Evolutionary conservation across 176 grass and related monocot species (phyloP).

Genomic region (Aegilops bicornis): DNA sequence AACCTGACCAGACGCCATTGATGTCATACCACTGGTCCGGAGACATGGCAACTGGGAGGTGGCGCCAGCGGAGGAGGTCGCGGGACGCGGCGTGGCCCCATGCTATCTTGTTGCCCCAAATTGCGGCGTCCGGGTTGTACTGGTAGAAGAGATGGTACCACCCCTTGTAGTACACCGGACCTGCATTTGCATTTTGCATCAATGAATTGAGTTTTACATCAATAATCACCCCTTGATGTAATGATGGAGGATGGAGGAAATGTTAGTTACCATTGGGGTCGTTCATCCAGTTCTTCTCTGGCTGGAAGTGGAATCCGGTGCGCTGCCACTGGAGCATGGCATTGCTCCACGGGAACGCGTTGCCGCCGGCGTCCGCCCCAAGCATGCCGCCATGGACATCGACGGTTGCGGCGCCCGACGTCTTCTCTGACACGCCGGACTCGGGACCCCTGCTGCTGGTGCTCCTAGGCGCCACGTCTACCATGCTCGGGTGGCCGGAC

Average conservation of each 20-base stretch:
- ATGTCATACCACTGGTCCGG: slow-evolving; percentile 82
- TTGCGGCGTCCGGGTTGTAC: too few species aligned
- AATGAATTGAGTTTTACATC: not conserved
- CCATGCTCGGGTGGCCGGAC: not conserved
- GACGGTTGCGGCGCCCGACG: not conserved
- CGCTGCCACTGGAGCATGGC: slow-evolving; percentile 90
- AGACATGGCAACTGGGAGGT: slow-evolving; percentile 74
- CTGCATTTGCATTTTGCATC: slow-evolving; percentile 19
- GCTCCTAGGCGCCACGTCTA: not conserved
- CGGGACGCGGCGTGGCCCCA: slow-evolving; percentile 74
- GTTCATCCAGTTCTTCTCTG: slow-evolving; percentile 96
- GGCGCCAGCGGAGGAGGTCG: slow-evolving; percentile 77
- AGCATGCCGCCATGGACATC: not conserved
- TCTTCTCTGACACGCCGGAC: slow-evolving; percentile 80
- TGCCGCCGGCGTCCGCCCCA: not conserved
- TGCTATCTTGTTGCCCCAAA: slow-evolving; percentile 87
- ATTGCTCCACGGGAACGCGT: slow-evolving; percentile 76
- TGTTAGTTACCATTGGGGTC: slow-evolving; percentile 38
- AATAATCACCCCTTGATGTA: too few species aligned
- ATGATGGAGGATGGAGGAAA: not conserved
- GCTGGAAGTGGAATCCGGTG: slow-evolving; percentile 95
- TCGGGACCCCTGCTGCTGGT: slow-evolving; percentile 30
- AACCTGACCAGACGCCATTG: slow-evolving; percentile 87
- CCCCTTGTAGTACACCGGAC: slow-evolving; percentile 71
- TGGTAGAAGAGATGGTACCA: slow-evolving; percentile 84